Conservation (phyloP, 2,329 filamentous ascomycete genomes). For the Dothideomycetes sp. region DNA sequence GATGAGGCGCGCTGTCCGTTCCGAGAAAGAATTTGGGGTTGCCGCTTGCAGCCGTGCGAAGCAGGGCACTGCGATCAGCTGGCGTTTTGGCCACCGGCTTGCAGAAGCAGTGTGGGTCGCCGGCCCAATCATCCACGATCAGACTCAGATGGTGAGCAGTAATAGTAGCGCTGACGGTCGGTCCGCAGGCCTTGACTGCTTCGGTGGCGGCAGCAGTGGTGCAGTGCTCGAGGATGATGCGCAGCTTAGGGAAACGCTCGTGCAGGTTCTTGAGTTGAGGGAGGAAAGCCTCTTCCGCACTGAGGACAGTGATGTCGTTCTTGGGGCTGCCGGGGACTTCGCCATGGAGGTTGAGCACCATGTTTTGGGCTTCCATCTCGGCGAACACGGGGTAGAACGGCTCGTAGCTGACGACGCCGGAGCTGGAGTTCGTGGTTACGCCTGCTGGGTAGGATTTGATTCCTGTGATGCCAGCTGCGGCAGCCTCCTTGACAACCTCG, state of each 20-base stretch:
- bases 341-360: constrained; percentile 90
- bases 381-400: constrained; percentile 68
- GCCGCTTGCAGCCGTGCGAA: constrained; percentile 51
- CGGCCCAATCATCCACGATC: constrained; percentile 61
- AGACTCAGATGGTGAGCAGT: constrained; percentile 80
- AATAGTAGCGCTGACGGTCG: constrained; percentile 68
- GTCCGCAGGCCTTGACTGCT: constrained; percentile 65
- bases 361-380: constrained; percentile 75
- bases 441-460: constrained; percentile 58
- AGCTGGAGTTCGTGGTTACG: constrained; percentile 49
- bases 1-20: constrained; percentile 63
- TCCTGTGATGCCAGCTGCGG: constrained; percentile 57
- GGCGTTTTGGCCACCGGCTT: constrained; percentile 57
- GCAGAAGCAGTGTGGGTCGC: constrained; percentile 68
- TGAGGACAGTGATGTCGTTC: constrained; percentile 37
- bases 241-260: constrained; percentile 59
- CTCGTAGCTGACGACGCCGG: constrained; percentile 59
- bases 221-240: constrained; percentile 67
- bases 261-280: constrained; percentile 69
- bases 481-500: constrained; percentile 57
- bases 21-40: constrained; percentile 63
- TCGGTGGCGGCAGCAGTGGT: constrained; percentile 72
- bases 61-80: constrained; percentile 59
- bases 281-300: constrained; percentile 67
- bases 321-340: constrained; percentile 54